phyloP scores from a whole-genome alignment of 1,139 yeast species.

The Kodamaea plutei region DNA sequence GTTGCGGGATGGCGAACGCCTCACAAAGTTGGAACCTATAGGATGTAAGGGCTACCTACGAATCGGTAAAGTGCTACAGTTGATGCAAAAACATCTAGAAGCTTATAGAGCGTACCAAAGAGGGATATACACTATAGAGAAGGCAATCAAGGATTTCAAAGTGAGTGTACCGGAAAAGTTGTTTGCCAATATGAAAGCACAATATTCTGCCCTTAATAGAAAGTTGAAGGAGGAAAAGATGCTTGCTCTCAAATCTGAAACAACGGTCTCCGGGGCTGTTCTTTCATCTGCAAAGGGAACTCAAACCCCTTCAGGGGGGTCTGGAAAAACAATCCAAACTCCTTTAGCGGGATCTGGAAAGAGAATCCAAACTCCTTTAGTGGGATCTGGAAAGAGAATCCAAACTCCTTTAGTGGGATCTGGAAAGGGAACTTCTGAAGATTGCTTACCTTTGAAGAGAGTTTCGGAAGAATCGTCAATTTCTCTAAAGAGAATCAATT shows the following conservation, averaged over 20 bases:
- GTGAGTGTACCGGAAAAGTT: constrained; percentile 27
- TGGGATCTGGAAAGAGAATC: too few species aligned
- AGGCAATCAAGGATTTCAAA: constrained; percentile 21
- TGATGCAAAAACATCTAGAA: constrained; percentile 27
- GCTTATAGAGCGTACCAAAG: constrained; percentile 41
- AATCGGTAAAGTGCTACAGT: constrained; percentile 41
- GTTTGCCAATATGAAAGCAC: constrained; percentile 21
- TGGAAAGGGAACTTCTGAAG: too few species aligned
- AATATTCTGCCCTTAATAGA: constrained; percentile 22
- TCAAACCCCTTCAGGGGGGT: background rate
- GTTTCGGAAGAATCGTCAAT: too few species aligned
- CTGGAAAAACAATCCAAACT: too few species aligned
- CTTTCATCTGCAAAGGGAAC: constrained; percentile 3
- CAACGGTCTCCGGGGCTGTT: background rate
- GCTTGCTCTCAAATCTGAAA: background rate
- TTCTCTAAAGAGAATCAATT: too few species aligned
- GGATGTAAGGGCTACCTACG: constrained; percentile 60
- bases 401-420: too few species aligned
- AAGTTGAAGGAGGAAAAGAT: constrained; percentile 17
- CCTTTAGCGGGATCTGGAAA: too few species aligned
- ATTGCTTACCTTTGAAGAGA: too few species aligned
- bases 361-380: too few species aligned
- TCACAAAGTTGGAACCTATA: constrained; percentile 47
- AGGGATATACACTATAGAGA: constrained; percentile 34
- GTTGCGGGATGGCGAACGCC: constrained; percentile 38